These are phyloP conservation scores for Penicillium sp. DNA, from an alignment of 2,329 filamentous ascomycete genomes.

Conservation along the genomic window DNA sequence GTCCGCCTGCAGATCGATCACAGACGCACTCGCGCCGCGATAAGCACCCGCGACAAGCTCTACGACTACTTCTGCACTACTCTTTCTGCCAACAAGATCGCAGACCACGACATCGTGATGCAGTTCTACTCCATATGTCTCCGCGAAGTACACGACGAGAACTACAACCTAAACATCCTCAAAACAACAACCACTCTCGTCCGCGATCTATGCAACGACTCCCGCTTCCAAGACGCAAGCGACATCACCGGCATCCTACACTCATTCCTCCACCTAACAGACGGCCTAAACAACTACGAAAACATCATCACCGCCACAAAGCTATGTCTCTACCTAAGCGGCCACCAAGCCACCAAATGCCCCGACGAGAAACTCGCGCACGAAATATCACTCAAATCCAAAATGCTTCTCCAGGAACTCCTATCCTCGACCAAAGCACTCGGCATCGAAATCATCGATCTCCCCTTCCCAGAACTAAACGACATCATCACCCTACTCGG, in stretches of 20 bases:
- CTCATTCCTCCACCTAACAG: constrained; percentile 33
- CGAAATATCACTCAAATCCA: constrained; percentile 32
- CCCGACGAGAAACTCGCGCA: constrained; percentile 24
- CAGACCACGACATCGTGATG: constrained; percentile 28
- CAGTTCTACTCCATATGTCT: constrained; percentile 34
- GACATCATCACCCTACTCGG: constrained; percentile 37
- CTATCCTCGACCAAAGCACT: constrained; percentile 29
- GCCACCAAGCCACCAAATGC: constrained; percentile 32
- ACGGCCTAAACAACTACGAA: constrained; percentile 30
- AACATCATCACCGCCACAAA: constrained; percentile 37
- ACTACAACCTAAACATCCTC: constrained; percentile 32
- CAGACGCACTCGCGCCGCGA: constrained; percentile 28
- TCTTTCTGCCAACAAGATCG: constrained; percentile 25
- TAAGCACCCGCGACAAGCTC: constrained; percentile 31
- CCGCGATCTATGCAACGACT: constrained; percentile 28
- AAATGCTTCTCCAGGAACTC: constrained; percentile 33
- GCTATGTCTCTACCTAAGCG: constrained; percentile 35
- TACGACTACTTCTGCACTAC: constrained; percentile 38
- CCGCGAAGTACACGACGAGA: constrained; percentile 28
- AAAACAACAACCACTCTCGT: constrained; percentile 27
- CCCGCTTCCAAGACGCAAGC: constrained; percentile 32
- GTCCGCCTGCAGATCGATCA: constrained; percentile 29
- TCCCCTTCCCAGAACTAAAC: constrained; percentile 36
- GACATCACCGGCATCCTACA: constrained; percentile 34
- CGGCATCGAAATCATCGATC: constrained; percentile 32